Base-by-base conservation (phyloP, 73 alveolate genomes). In the Paraurostyla sp. region DNA sequence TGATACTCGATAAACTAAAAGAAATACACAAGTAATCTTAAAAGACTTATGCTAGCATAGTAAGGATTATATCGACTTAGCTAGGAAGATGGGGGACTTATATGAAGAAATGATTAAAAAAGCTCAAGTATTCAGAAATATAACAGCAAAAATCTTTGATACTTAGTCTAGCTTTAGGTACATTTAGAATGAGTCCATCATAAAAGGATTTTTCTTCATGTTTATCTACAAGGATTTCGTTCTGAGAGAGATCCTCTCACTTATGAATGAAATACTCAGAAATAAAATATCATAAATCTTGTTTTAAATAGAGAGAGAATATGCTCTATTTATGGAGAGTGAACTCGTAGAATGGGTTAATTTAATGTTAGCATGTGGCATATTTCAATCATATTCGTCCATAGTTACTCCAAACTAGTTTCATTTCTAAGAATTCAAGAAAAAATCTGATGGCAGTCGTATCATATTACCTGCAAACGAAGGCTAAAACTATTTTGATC, bases 131-230 rank as follows among this genome's bases (percentile, higher is more conserved):
- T 78, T 78, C 33, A 49, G 80, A 43, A 54, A 49, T 2, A 78
- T 78, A 13, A 78, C 89, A 4, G 76, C 56, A 4, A 78, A 78
- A 52, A 78, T 78, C 22, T 78, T 78, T 52, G 89, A 49, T n/a
- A 51, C 76, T 0, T 32, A 40, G 25, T 27, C 80, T 78, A 42
- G 78, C 30, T 78, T 51, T 35, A 78, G 50, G 50, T 54, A 51
- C 32, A 6, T 78, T 56, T 15, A 51, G 4, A 54, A 51, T 49
- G 89, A 78, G 32, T 51, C 80, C 29, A 36, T 78, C 49, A 51
- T 54, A 2, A 78, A 78, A 36, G 89, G 89, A 22, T 78, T 78
- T 60, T 78, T 78, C 68, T 78, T 78, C 40, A 46, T 78, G 76
- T 78, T 78, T 36, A 54, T 78, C 6, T 78, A 78, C 38, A 78